A percentile compares a stretch with the other conserved stretches of the same genome.
Evolutionary conservation across 495 filamentous ascomycete genomes (phyloP).

Genomic region (Daldinia concentrica): DNA sequence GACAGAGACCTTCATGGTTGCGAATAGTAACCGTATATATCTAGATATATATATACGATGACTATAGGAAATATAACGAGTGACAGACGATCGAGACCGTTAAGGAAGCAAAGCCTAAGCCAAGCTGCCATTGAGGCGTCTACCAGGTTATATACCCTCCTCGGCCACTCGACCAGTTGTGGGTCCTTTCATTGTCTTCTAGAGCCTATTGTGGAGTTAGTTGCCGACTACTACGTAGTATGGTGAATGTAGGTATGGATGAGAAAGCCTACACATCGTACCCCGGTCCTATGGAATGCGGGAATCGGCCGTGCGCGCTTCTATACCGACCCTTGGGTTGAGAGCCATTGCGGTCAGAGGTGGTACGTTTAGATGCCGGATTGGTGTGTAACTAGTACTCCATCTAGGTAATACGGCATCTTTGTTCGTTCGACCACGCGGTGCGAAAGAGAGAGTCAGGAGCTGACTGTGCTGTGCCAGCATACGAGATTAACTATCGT

Average conservation of each 20-base stretch:
- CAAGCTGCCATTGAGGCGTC: slow-evolving; percentile 18
- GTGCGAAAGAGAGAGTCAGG: slow-evolving; percentile 18
- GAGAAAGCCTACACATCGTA: slow-evolving; percentile 2
- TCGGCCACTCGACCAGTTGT: slow-evolving; percentile 18
- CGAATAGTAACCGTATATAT: slow-evolving; percentile 32
- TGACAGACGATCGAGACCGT: slow-evolving; percentile 42
- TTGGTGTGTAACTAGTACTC: slow-evolving; percentile 31
- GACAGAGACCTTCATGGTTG: slow-evolving; percentile 43
- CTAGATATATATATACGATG: slow-evolving; percentile 21
- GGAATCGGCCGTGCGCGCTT: slow-evolving; percentile 25
- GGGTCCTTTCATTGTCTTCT: slow-evolving; percentile 26
- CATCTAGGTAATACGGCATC: slow-evolving; percentile 34
- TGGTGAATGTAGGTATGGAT: slow-evolving; percentile 1
- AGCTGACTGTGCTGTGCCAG: slow-evolving; percentile 27
- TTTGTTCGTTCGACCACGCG: slow-evolving; percentile 23
- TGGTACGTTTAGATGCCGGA: slow-evolving; percentile 20
- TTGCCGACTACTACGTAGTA: slow-evolving; percentile 36
- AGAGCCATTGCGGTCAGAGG: slow-evolving; percentile 8
- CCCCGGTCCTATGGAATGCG: slow-evolving; percentile 28
- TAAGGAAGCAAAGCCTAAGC: slow-evolving; percentile 15
- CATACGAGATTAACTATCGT: slow-evolving; percentile 41
- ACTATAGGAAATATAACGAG: slow-evolving; percentile 35
- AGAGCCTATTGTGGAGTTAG: slow-evolving; percentile 26
- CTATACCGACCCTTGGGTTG: slow-evolving; percentile 17
- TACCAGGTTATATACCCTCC: slow-evolving; percentile 30